Conservation (phyloP, 768 basidiomycete species). For the Chiua virens region DNA sequence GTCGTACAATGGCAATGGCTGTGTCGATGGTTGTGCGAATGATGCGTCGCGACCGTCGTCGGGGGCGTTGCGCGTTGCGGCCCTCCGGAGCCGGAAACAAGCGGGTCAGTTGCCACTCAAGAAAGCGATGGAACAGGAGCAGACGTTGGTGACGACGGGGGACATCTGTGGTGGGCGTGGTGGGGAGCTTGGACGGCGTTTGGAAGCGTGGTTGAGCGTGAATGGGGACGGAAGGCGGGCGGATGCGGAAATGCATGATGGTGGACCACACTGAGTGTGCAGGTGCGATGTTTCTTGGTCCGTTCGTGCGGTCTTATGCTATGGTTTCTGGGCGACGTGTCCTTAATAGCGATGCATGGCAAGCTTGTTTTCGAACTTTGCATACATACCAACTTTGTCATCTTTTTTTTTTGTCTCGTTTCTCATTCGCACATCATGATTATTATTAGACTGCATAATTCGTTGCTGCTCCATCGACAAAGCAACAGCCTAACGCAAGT, state of each 20-base stretch:
- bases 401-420: too few relatives aligned
- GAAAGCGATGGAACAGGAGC: constrained; percentile 65
- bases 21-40: neutral
- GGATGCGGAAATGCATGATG: constrained; percentile 10
- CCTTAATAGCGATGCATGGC: too few relatives aligned
- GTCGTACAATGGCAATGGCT: neutral
- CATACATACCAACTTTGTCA: too few relatives aligned
- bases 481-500: too few relatives aligned
- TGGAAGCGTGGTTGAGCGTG: constrained; percentile 73
- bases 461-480: too few relatives aligned
- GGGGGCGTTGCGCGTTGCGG: constrained; percentile 22
- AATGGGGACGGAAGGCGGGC: constrained; percentile 21
- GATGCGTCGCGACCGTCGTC: constrained; percentile 15
- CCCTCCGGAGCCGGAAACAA: constrained; percentile 34
- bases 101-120: constrained; percentile 52
- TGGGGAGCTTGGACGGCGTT: constrained; percentile 69
- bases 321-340: too few relatives aligned
- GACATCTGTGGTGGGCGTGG: constrained; percentile 80
- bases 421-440: too few relatives aligned
- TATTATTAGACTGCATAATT: too few relatives aligned
- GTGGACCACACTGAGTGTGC: too few relatives aligned
- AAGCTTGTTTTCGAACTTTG: too few relatives aligned
- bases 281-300: too few relatives aligned
- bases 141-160: constrained; percentile 67
- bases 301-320: too few relatives aligned